Base-by-base conservation (phyloP, 108 stramenopile genomes). In the Chaetoceros tenuissimus region DNA sequence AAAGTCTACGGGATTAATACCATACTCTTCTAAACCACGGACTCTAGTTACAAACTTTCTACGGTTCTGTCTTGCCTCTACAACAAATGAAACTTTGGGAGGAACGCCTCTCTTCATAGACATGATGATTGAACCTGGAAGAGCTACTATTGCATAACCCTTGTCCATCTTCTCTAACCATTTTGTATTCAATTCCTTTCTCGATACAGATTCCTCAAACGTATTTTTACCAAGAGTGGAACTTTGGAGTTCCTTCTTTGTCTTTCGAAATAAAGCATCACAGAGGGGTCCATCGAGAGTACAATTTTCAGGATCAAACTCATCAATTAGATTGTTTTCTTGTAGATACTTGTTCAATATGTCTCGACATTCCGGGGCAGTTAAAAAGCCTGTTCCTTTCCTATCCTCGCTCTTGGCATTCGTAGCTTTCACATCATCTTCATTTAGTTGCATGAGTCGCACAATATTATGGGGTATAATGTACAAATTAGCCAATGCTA, bases 361-460 rank as follows among this genome's bases (percentile, higher is more conserved):
- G 23, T 65, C 67, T 48, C 78, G 60, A 10, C 72, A 79, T 74
- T 92, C 90, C 21, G 79, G 60, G 43, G 75, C 48, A 24, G 86
- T 88, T 16, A 92, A 59, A 61, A 82, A 79, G 8, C 86, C 86
- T 0, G 86, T 87, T 21, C 84, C 84, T 63, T 51, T 75, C 26
- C 89, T 64, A 50, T 85, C 86, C 24, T 82, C 77, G 5, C 78
- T 72, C 29, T 81, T 85, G 8, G 89, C 86, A 78, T 85, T 77
- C 19, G 55, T 31, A 3, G 89, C 89, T 60, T 68, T 73, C 13
- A 92, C 82, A 17, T 70, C 83, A n/a, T 81, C 82, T 2, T 48
- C 45, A 47, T 80, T 59, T 18, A 92, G 55, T 40, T 76, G 73
- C 57, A 87, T 27, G 16, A 73, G 55, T 19, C 55, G 30, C 0